phyloP scores from a whole-genome alignment of 768 basidiomycete genomes.

The Grammothele lineata region DNA sequence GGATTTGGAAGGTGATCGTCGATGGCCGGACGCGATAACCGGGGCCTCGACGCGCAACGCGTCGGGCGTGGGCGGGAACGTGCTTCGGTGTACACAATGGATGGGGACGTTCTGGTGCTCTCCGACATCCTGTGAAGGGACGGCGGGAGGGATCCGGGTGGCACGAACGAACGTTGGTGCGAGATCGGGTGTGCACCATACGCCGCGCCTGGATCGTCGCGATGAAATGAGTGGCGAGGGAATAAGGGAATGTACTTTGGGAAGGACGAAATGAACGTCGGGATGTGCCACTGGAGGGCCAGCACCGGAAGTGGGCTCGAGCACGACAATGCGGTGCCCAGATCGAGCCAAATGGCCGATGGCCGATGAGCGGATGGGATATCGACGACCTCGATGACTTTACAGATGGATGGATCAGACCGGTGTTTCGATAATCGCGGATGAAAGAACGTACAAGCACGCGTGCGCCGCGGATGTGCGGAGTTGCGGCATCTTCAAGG shows the following conservation, averaged over 20 bases:
- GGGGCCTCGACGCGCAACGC: too few relatives aligned
- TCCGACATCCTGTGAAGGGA: too few relatives aligned
- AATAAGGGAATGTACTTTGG: background rate
- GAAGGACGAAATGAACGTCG: background rate
- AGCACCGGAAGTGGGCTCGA: too few relatives aligned
- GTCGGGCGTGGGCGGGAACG: conserved; percentile 3
- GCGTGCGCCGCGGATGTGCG: background rate
- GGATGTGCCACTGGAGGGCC: too few relatives aligned
- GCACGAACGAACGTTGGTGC: conserved; percentile 10
- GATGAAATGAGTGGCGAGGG: background rate
- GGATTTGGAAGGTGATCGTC: conserved; percentile 10
- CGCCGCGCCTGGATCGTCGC: conserved; percentile 4
- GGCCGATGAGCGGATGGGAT: too few relatives aligned
- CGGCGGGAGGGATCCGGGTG: too few relatives aligned
- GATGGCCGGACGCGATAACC: conserved; percentile 16
- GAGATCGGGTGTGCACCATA: background rate
- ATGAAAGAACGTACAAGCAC: background rate
- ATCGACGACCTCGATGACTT: too few relatives aligned
- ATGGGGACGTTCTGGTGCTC: too few relatives aligned
- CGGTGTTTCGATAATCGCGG: background rate
- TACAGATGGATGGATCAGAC: background rate
- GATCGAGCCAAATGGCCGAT: too few relatives aligned
- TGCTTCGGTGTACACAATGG: background rate
- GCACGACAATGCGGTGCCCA: too few relatives aligned
- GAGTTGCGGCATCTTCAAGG: background rate